Base-by-base conservation (phyloP, 176 grass and related monocot genomes). In the Carex scoparia region DNA sequence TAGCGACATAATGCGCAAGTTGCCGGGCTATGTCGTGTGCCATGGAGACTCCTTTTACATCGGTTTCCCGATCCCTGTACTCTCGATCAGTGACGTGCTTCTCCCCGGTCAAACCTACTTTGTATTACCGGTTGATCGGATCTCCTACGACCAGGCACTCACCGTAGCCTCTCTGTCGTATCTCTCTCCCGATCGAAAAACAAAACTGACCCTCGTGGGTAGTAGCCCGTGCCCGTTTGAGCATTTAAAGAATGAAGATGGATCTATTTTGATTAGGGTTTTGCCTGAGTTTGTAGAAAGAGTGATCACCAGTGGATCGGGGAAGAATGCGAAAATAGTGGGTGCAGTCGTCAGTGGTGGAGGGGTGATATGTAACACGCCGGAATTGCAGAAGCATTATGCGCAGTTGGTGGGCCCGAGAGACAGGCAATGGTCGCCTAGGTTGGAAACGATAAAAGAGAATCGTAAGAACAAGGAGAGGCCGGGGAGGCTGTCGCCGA, bases 341-440 rank as follows among this genome's bases (percentile, higher is more conserved):
- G 31, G 3, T 61, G 78, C 38, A 15, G 19, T 2, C 4, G 8
- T 2, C 4, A 5, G 30, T 8, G 32, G 13, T 8, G 32, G 13
- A 69, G 27, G 83, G 65, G 49, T 18, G 38, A 77, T 94, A 70
- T 94, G 92, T 76, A 94, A 84, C 81, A 94, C 94, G 56, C 90
- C 90, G 65, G 94, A 94, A 88, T 86, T 97, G 77, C 90, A 85
- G 88, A 86, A 91, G 65, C 94, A 97, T 85, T 97, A 94, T 88
- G 85, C 80, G 61, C 88, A 91, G 85, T 87, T 97, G 57, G 94
- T 90, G 4, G 88, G 81, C 0, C 1, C 79, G 0, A 92, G 88
- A 83, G 83, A 56, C 19, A 65, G 65, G 63, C 10, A 81, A 1
- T 97, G 94, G 94, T 91, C 87, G 61, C 94, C 94, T 5, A 66